A percentile compares a stretch with the other conserved stretches of the same genome.
Conservation (phyloP, 495 filamentous ascomycete species). For the Aspergillus hancockii region DNA sequence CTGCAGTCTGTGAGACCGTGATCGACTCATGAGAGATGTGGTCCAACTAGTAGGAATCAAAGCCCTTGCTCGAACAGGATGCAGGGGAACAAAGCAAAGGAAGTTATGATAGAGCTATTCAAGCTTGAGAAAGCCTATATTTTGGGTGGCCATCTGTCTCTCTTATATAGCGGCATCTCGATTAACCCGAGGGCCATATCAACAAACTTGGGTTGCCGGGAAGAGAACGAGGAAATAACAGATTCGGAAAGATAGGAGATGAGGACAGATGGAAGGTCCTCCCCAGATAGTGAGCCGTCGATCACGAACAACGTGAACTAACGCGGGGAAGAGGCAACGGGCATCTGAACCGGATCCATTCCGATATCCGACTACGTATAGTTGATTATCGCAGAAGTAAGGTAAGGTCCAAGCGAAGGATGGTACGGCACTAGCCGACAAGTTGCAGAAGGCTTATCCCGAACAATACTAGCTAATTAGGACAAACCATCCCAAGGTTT, state of each 20-base stretch:
- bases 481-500: neutral
- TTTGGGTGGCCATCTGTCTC: neutral
- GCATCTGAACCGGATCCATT: neutral
- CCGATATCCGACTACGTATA: neutral
- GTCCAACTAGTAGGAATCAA: conserved; percentile 13
- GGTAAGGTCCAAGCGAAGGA: conserved; percentile 73
- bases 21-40: conserved; percentile 60
- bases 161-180: conserved; percentile 1
- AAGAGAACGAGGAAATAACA: neutral
- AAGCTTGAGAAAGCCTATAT: neutral
- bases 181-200: conserved; percentile 13
- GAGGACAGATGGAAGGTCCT: conserved; percentile 54
- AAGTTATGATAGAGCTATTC: neutral
- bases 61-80: neutral
- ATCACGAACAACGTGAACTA: conserved; percentile 49
- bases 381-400: conserved; percentile 36
- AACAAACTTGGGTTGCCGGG: conserved; percentile 51
- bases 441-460: neutral
- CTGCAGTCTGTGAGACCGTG: conserved; percentile 33
- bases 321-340: neutral
- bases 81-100: neutral
- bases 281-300: conserved; percentile 64
- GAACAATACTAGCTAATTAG: conserved; percentile 1
- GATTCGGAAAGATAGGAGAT: conserved; percentile 13
- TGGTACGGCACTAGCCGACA: conserved; percentile 1